A percentile compares a stretch with the other conserved stretches of the same genome.
These are phyloP conservation scores for Capillidium rhysosporum DNA, from an alignment of 371 early-diverging fungal genomes.

Conservation along the genomic window DNA sequence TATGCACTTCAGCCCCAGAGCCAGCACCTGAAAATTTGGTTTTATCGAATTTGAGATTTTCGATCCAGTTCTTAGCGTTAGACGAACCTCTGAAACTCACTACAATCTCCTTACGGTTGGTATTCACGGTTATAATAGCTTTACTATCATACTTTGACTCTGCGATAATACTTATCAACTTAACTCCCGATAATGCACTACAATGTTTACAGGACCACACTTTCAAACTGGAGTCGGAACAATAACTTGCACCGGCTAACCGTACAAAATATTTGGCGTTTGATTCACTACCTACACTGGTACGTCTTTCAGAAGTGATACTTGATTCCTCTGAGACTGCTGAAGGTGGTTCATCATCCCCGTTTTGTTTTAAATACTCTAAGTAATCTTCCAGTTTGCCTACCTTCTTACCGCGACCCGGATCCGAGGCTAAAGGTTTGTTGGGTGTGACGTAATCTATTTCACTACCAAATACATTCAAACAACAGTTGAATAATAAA, in stretches of 20 bases:
- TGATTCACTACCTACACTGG: neutral
- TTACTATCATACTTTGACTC: neutral
- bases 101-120: neutral
- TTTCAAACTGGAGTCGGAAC: neutral
- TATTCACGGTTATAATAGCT: neutral
- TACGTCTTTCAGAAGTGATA: neutral
- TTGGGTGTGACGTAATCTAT: neutral
- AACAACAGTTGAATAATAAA: no score
- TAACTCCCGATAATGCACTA: neutral
- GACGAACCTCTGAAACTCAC: neutral
- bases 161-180: neutral
- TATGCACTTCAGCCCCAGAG: neutral
- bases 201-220: slow-evolving; percentile 1
- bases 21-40: neutral
- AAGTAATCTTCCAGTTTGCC: neutral
- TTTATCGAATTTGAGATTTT: neutral
- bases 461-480: no score
- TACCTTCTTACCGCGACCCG: neutral
- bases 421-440: neutral
- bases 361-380: neutral
- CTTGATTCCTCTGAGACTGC: neutral
- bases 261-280: neutral
- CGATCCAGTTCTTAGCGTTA: slow-evolving; percentile 1
- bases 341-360: neutral
- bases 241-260: slow-evolving; percentile 1